Evolutionary conservation across 495 filamentous ascomycete genomes (phyloP).

Genomic region (Cudoniella acicularis): DNA sequence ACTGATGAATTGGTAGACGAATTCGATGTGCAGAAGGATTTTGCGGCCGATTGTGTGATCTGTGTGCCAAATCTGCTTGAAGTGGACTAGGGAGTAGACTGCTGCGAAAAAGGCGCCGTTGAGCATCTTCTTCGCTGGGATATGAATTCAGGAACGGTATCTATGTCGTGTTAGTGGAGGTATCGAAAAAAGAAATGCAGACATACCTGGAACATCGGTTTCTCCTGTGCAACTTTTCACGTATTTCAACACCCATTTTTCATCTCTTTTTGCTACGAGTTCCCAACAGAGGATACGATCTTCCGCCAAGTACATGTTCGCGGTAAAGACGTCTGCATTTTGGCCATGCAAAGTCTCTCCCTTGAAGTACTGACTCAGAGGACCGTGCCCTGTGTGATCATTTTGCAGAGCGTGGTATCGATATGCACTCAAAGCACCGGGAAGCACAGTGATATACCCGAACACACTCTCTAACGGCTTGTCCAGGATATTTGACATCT

Average conservation of each 20-base stretch:
- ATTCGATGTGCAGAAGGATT: conserved; percentile 89
- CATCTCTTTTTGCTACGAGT: conserved; percentile 89
- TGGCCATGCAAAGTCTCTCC: conserved; percentile 95
- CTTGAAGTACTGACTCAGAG: conserved; percentile 98
- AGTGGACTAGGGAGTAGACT: conserved; percentile 95
- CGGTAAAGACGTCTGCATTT: conserved; percentile 97
- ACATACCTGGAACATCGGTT: conserved; percentile 91
- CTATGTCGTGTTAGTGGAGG: too few species aligned
- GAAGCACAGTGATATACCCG: conserved; percentile 95
- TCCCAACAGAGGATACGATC: conserved; percentile 99
- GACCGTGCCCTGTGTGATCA: conserved; percentile 91
- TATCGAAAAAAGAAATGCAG: too few species aligned
- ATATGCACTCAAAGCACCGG: conserved; percentile 92
- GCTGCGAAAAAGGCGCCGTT: conserved; percentile 99
- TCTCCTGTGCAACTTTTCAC: conserved; percentile 94
- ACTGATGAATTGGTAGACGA: conserved; percentile 88
- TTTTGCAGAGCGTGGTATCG: conserved; percentile 97
- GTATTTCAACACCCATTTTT: conserved; percentile 96
- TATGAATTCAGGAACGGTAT: conserved; percentile 86
- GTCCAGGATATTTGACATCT: conserved; percentile 99
- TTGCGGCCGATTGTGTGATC: conserved; percentile 90
- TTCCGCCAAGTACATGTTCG: conserved; percentile 99
- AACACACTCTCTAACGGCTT: conserved; percentile 97
- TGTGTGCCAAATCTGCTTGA: conserved; percentile 87
- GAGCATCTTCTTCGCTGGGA: conserved; percentile 92